Percentiles rank a stretch among this genome's conserved stretches.
Evolutionary conservation across 257 asterid genomes (phyloP).

Genomic region (Ehretia macrophylla): DNA sequence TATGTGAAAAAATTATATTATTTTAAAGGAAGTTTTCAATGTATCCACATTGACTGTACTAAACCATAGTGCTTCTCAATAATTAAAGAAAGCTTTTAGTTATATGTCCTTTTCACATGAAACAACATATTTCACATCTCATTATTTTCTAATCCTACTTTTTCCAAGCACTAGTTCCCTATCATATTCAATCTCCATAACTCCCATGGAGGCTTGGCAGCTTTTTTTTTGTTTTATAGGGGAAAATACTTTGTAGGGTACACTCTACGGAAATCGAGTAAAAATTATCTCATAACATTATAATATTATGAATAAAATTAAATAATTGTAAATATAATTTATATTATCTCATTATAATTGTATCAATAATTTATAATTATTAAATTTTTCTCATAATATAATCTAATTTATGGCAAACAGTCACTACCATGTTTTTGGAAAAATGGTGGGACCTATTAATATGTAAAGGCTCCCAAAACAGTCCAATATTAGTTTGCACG

Average conservation of each 20-base stretch:
- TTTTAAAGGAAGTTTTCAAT: no score
- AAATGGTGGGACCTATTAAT: slow-evolving; percentile 1
- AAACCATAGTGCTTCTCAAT: no score
- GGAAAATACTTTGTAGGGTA: background rate
- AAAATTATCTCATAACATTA: no score
- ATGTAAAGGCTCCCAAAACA: background rate
- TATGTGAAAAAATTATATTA: no score
- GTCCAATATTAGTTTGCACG: background rate
- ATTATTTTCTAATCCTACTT: background rate
- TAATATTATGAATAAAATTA: no score
- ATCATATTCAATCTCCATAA: background rate
- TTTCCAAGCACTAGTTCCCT: background rate
- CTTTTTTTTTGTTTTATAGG: background rate
- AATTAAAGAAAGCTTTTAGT: background rate
- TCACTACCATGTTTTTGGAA: background rate
- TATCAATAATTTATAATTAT: no score
- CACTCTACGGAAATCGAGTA: no score
- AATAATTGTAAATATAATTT: no score
- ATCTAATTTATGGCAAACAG: slow-evolving; percentile 6
- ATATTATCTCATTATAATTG: no score
- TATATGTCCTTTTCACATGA: background rate
- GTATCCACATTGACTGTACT: no score
- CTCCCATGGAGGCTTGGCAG: background rate
- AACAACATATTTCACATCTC: background rate
- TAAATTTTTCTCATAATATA: no score